Evolutionary conservation across 371 early-diverging fungal species (phyloP).

Genomic region (Rhizopus sp.): DNA sequence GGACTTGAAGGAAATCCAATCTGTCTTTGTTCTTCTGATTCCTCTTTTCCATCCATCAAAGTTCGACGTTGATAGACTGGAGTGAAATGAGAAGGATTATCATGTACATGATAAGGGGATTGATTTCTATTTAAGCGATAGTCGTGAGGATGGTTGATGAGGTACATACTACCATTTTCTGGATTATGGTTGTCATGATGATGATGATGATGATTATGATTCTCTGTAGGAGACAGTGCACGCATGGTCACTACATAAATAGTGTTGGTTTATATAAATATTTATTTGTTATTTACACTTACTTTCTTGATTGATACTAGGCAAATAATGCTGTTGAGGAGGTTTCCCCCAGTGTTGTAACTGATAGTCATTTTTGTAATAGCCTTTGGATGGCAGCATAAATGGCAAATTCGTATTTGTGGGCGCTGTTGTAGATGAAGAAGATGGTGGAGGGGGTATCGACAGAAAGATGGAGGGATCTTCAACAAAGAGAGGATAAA

Average conservation of each 20-base stretch:
- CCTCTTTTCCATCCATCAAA: not conserved
- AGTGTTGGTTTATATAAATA: not conserved
- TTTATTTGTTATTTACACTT: not conserved
- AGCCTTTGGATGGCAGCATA: constrained; percentile 13
- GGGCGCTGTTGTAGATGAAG: not conserved
- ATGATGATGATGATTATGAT: not conserved
- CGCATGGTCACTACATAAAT: not conserved
- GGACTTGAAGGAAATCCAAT: constrained; percentile 10
- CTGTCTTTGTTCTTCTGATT: not conserved
- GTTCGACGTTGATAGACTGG: not conserved
- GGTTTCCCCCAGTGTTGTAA: constrained; percentile 11
- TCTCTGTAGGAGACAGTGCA: not conserved
- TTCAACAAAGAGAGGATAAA: constrained; percentile 72
- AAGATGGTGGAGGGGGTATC: constrained; percentile 16
- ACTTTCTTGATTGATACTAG: constrained; percentile 3
- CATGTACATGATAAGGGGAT: not conserved
- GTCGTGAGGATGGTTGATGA: not conserved
- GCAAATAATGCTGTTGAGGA: constrained; percentile 19
- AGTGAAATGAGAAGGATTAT: not conserved
- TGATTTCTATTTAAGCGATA: constrained; percentile 1
- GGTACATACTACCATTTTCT: not conserved
- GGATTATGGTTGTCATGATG: not conserved
- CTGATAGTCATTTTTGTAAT: constrained; percentile 11
- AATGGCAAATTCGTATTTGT: constrained; percentile 4
- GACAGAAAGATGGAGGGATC: constrained; percentile 49